These are phyloP conservation scores for Iris pallida DNA, from an alignment of 116 monocot species.

Conservation along the genomic window DNA sequence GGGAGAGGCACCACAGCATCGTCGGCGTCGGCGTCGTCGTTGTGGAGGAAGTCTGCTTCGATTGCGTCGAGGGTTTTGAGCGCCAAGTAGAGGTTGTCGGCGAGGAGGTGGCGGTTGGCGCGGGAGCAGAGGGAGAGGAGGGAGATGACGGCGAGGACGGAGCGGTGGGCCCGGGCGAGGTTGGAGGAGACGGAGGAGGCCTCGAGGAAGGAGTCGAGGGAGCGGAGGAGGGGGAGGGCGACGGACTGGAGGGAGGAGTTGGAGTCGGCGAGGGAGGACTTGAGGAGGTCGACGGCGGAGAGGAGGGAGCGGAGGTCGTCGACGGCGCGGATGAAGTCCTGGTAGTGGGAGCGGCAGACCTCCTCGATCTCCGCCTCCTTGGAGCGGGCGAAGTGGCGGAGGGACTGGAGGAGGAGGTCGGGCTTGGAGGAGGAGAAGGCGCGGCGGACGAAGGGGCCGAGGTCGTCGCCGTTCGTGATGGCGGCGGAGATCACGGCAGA, in stretches of 20 bases:
- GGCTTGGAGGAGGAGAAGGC: slow-evolving; percentile 80
- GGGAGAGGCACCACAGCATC: slow-evolving; percentile 44
- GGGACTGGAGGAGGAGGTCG: slow-evolving; percentile 67
- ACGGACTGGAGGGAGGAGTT: slow-evolving; percentile 67
- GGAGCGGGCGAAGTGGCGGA: slow-evolving; percentile 60
- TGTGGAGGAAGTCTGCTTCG: slow-evolving; percentile 44
- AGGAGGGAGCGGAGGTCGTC: slow-evolving; percentile 98
- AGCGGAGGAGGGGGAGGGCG: slow-evolving; percentile 56
- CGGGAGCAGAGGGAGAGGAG: slow-evolving; percentile 47
- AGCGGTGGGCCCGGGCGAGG: slow-evolving; percentile 42
- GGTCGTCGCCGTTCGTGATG: slow-evolving; percentile 85
- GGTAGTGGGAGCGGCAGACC: slow-evolving; percentile 85
- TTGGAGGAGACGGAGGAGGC: slow-evolving; percentile 57
- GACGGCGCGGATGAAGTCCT: slow-evolving; percentile 97
- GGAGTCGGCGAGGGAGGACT: slow-evolving; percentile 75
- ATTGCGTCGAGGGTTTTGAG: slow-evolving; percentile 65
- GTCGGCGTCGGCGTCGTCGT: neutral
- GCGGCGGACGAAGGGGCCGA: slow-evolving; percentile 80
- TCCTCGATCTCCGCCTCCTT: slow-evolving; percentile 95
- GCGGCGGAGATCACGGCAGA: slow-evolving; percentile 59
- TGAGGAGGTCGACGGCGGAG: slow-evolving; percentile 82
- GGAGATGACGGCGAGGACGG: slow-evolving; percentile 43
- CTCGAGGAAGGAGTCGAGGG: slow-evolving; percentile 67
- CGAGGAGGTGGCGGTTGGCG: slow-evolving; percentile 49
- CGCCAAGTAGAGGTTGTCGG: slow-evolving; percentile 66